Base-by-base conservation (phyloP, 164 flowering plant species). In the Piper betle region DNA sequence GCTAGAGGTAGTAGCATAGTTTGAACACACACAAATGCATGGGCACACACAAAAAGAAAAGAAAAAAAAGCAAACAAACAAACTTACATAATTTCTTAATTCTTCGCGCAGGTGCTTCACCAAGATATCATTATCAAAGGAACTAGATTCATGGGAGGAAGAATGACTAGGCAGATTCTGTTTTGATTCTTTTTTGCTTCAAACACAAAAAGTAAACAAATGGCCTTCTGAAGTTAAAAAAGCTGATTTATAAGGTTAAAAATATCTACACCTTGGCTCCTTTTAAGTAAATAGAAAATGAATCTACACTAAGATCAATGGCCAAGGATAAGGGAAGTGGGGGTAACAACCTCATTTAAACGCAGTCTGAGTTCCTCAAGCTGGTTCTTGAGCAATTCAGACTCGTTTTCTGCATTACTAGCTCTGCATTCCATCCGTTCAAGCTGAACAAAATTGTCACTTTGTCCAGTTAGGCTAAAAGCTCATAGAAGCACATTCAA, bases 41-140 rank as follows among this genome's bases (percentile, higher is more conserved):
- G n/a, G n/a, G n/a, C n/a, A n/a, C n/a, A n/a, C n/a, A n/a, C 33
- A 55, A n/a, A 4, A 25, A 40, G 13, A 38, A 18, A 4, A 55
- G 4, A n/a, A 5, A 42, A 4, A 13, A 39, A 58, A 18, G 15
- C n/a, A 38, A 33, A 58, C 1, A 2, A 39, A 37, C 38, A 9
- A 65, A 79, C 97, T 78, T 80, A 93, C 99, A 73, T 70, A 82
- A 62, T 68, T 80, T 59, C 81, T 78, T 19, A 93, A 89, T 80
- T 93, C 97, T 53, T 90, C 89, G 59, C 81, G 96, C 68, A 93
- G 69, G 72, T 84, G 83, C 76, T 88, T 93, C 70, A 93, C 81
- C 84, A 90, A 75, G 65, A 79, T 65, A 71, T 64, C 60, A 58
- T 66, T 68, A 52, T 81, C 86, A 8, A 75, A 62, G 19, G 83